Conservation (phyloP, 495 filamentous ascomycete species). For the Penicillium cataractarum region DNA sequence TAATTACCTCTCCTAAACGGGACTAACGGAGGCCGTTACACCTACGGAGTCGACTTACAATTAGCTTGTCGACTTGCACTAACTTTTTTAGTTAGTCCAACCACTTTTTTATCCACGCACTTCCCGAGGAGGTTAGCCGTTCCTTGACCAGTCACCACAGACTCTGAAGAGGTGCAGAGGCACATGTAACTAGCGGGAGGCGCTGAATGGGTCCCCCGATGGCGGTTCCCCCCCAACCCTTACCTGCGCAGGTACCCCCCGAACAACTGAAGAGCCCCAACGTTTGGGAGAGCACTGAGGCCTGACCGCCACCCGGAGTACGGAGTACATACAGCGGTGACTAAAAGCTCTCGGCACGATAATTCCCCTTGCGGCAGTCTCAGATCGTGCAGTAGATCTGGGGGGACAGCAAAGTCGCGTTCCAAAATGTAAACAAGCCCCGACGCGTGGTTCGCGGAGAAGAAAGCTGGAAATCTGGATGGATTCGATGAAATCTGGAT, state of each 20-base stretch:
- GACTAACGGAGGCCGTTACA: conserved; percentile 1
- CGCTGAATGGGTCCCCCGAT: not conserved
- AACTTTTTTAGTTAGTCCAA: not conserved
- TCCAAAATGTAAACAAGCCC: conserved; percentile 30
- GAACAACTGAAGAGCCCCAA: conserved; percentile 14
- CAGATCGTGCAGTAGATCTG: conserved; percentile 1
- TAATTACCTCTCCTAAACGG: not conserved
- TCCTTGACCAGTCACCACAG: too few relatives aligned
- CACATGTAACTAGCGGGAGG: conserved; percentile 15
- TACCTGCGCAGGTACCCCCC: conserved; percentile 25
- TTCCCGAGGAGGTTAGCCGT: not conserved
- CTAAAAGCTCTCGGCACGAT: not conserved
- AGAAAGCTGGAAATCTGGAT: not conserved
- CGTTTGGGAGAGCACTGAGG: not conserved
- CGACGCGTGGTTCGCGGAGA: conserved; percentile 23
- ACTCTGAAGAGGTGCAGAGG: not conserved
- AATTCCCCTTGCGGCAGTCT: conserved; percentile 18
- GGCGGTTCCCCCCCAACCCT: conserved; percentile 11
- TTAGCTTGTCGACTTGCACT: not conserved
- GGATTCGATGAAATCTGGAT: conserved; percentile 20
- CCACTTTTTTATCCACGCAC: not conserved
- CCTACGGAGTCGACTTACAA: too few relatives aligned
- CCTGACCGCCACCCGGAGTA: conserved; percentile 8
- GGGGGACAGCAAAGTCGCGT: not conserved
- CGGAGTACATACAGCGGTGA: not conserved